Conservation (phyloP, 495 filamentous ascomycete genomes). For the Penicillium tannophilum region DNA sequence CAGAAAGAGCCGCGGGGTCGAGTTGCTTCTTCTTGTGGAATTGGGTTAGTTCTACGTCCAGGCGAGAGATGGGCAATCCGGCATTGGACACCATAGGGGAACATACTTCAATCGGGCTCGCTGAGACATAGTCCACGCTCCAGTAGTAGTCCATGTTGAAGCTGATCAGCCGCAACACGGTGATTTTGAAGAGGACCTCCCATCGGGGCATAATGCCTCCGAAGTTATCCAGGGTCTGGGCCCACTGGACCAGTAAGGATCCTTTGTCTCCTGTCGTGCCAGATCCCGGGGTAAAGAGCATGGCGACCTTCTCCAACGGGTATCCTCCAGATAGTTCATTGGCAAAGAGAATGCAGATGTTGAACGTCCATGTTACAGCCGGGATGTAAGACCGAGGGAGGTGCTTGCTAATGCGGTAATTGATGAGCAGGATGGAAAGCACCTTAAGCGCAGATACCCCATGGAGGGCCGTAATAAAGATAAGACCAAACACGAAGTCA, state of each 20-base stretch:
- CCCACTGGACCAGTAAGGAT: constrained; percentile 55
- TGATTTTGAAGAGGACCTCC: constrained; percentile 97
- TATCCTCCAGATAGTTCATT: constrained; percentile 88
- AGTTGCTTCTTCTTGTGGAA: constrained; percentile 95
- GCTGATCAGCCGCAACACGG: constrained; percentile 88
- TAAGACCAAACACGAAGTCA: constrained; percentile 77
- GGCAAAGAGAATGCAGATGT: constrained; percentile 80
- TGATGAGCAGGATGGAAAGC: constrained; percentile 73
- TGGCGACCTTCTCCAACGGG: constrained; percentile 62
- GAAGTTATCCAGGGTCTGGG: constrained; percentile 67
- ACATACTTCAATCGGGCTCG: constrained; percentile 82
- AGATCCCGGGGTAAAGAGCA: constrained; percentile 46
- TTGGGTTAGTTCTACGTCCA: constrained; percentile 51
- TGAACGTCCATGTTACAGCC: constrained; percentile 88
- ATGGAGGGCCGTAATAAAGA: constrained; percentile 80
- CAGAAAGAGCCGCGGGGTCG: constrained; percentile 80
- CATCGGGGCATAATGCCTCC: constrained; percentile 84
- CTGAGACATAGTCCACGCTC: constrained; percentile 67
- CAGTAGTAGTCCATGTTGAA: constrained; percentile 98
- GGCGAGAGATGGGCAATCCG: constrained; percentile 4
- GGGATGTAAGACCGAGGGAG: constrained; percentile 70
- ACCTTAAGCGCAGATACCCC: constrained; percentile 86
- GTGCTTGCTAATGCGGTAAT: constrained; percentile 73
- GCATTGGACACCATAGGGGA: not conserved
- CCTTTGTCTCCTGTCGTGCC: constrained; percentile 30